Base-by-base conservation (phyloP, 1,284 basidiomycete genomes). In the Heterobasidion annosum region DNA sequence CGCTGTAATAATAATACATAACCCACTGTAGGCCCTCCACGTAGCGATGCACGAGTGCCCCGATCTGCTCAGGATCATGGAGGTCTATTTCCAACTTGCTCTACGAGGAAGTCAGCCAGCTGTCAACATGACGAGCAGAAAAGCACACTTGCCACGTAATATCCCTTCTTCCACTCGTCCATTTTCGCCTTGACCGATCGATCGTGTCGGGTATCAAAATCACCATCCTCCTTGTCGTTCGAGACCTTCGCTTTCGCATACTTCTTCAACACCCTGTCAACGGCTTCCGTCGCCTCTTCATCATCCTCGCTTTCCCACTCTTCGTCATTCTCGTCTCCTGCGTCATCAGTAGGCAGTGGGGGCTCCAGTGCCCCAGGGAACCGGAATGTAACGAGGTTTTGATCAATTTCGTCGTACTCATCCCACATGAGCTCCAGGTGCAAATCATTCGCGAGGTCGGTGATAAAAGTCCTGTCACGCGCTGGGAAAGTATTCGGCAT, bases 21-120 rank as follows among this genome's bases (percentile, higher is more conserved):
- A 99, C 93, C 97, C 96, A 99, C 67, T 99, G 97, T 58, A 99
- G 72, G 0, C 96, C 97, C 68, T 99, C 93, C 42, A 93, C 81
- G 68, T 98, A 99, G 58, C 85, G 81, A 64, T 79, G 93, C 9
- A 83, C 74, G 53, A 98, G 73, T 50, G 78, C 77, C 51, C 75
- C 73, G 74, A 93, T 81, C 54, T 82, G 74, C 62, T 85, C 73
- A 2, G 81, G 79, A 61, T 88, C 69, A 60, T 88, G 77, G 59
- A 81, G 90, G 25, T 83, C 83, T 59, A 97, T 85, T 56, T 87
- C 82, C 53, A 98, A 71, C 71, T 98, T 98, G 33, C 81, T 85
- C 88, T 93, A 48, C 8, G 18, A 12, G 8, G 52, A 33, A 42
- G 35, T 56, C 48, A 59, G 57, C 40, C 9, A 43, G 3, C 3